These are phyloP conservation scores for Syncephalastrum racemosum DNA, from an alignment of 371 early-diverging fungal species.

Conservation along the genomic window DNA sequence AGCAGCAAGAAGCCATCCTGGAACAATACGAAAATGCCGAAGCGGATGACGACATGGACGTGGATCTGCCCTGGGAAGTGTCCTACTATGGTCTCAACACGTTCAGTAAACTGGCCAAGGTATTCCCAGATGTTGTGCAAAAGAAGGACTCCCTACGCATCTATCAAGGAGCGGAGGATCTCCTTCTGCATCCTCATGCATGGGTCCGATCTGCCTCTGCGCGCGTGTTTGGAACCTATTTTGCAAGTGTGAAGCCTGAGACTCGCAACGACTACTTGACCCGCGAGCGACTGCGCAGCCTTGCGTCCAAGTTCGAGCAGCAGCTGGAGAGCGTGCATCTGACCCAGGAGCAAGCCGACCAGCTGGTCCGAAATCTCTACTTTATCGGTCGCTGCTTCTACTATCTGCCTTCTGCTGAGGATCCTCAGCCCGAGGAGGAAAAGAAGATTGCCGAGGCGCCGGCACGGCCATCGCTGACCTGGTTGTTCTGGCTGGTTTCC, in stretches of 20 bases:
- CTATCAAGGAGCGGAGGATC: constrained; percentile 61
- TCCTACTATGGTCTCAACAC: constrained; percentile 82
- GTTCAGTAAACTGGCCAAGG: constrained; percentile 64
- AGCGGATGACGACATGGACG: constrained; percentile 50
- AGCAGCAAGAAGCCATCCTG: constrained; percentile 21
- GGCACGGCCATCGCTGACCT: constrained; percentile 40
- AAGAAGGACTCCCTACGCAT: constrained; percentile 35
- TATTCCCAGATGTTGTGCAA: constrained; percentile 54
- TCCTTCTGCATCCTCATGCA: constrained; percentile 81
- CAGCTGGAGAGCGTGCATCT: constrained; percentile 76
- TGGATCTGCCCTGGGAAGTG: constrained; percentile 76
- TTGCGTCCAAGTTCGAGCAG: constrained; percentile 62
- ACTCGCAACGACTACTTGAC: constrained; percentile 53
- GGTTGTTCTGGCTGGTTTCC: constrained; percentile 58
- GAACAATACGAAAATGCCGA: constrained; percentile 24
- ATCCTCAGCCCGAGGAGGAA: constrained; percentile 32
- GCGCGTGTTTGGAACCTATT: constrained; percentile 77
- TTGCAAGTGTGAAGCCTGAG: constrained; percentile 63
- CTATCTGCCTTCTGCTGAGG: constrained; percentile 45
- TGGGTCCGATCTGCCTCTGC: constrained; percentile 83
- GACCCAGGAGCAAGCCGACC: constrained; percentile 79
- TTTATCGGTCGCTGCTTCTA: constrained; percentile 84
- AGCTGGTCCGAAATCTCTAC: constrained; percentile 91
- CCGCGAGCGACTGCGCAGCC: constrained; percentile 45
- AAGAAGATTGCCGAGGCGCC: constrained; percentile 17